Evolutionary conservation across 257 asterid species (phyloP).

Genomic region (Euphrasia confusa): DNA sequence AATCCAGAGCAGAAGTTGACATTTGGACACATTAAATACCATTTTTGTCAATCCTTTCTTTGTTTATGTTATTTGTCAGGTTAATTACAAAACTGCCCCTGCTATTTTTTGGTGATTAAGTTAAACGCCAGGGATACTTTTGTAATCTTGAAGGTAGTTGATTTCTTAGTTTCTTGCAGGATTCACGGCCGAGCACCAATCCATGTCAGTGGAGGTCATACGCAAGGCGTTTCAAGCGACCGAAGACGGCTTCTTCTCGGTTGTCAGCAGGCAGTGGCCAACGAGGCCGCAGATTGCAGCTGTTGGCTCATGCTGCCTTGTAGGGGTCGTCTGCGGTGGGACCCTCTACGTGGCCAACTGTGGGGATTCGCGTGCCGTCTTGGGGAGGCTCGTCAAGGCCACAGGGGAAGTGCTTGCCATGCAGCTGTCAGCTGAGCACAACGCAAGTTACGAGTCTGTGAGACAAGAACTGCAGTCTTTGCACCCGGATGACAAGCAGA

Average conservation of each 20-base stretch:
- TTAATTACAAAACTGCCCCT: no score
- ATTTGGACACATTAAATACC: background rate
- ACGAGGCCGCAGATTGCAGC: constrained; percentile 71
- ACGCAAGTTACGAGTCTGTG: constrained; percentile 65
- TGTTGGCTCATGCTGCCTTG: constrained; percentile 85
- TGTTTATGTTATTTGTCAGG: constrained; percentile 6
- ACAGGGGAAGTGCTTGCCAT: constrained; percentile 63
- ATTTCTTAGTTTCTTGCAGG: constrained; percentile 31
- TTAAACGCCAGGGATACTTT: background rate
- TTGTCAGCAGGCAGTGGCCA: constrained; percentile 59
- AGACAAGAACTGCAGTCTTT: constrained; percentile 62
- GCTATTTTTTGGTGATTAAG: background rate
- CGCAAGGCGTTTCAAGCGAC: constrained; percentile 64
- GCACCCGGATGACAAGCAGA: constrained; percentile 79
- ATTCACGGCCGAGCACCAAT: constrained; percentile 50
- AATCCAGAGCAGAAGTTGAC: background rate
- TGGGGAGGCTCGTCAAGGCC: constrained; percentile 65
- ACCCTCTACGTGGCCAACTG: constrained; percentile 64
- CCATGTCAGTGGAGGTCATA: constrained; percentile 61
- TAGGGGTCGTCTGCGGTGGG: constrained; percentile 65
- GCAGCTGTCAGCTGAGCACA: constrained; percentile 76
- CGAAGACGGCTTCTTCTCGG: constrained; percentile 58
- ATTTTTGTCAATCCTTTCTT: background rate
- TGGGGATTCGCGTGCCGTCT: constrained; percentile 83
- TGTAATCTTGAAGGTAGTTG: background rate